Evolutionary conservation across 345 rosid genomes (phyloP).

Genomic region (Eucalyptus virginea): DNA sequence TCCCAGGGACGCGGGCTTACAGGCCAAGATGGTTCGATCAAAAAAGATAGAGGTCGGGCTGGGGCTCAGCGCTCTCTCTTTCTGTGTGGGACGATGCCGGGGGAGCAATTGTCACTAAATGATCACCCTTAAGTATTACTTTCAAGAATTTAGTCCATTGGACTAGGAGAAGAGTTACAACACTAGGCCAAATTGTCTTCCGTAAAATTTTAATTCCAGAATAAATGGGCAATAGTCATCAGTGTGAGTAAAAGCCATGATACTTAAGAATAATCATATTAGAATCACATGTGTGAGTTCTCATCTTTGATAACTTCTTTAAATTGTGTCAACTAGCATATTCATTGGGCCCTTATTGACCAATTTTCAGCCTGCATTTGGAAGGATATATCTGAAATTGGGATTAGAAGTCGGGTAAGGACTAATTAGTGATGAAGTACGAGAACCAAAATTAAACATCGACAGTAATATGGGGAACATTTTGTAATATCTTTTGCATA

Average conservation of each 20-base stretch:
- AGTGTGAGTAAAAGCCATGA: background rate
- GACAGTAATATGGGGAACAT: no score
- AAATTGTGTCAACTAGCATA: background rate
- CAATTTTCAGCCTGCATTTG: no score
- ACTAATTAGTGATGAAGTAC: background rate
- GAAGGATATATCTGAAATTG: no score
- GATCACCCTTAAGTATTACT: background rate
- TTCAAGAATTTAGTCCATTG: background rate
- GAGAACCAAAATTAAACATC: background rate
- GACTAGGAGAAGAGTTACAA: background rate
- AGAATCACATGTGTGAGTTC: background rate
- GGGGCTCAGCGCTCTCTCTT: no score
- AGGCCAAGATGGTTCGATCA: no score
- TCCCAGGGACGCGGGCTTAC: rapidly evolving
- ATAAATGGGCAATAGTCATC: background rate
- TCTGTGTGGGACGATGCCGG: background rate
- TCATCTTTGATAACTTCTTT: background rate
- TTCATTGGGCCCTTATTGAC: background rate
- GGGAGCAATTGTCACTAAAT: background rate
- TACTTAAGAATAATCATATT: background rate
- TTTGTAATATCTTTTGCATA: background rate
- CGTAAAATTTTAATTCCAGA: background rate
- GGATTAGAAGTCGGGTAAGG: background rate
- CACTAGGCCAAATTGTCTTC: background rate
- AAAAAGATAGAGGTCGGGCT: no score